Evolutionary conservation across 805 yeast genomes (phyloP), one percentile per base, ranked within the genome.

Genomic region (Yamadazyma takamatsuzukensis): DNA sequence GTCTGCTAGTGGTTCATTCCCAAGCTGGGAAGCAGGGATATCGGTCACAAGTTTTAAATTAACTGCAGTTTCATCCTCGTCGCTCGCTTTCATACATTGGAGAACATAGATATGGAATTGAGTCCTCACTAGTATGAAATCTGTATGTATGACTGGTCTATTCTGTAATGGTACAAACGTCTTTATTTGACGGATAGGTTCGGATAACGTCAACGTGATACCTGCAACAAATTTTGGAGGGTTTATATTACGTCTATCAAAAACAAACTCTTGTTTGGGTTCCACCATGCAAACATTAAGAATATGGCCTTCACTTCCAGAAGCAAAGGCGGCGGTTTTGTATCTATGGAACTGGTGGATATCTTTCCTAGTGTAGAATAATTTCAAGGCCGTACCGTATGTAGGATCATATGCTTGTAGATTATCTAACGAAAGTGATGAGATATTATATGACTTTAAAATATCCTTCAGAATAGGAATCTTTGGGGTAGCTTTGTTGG

Each of bases 101-200:
- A 72, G 34, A 2, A 70, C 40, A 30, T 52, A 53, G 8, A 70
- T 39, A 15, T 53, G 54, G 6, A 44, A 40, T 7, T 50, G 50
- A 0, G 76, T 68, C 25, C 77, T 49, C 1, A 71, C 59, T 1
- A 66, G 48, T n/a, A 42, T n/a, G 16, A 25, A 32, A 13, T 30
- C 40, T 25, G 56, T 53, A 7, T 64, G 45, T 5, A 39, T 30
- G 15, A 49, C 45, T 3, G 49, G 49, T 14, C 47, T 41, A 5
- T 38, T 22, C 4, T 51, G 31, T 1, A 56, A n/a, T n/a, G 40
- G 1, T 53, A 25, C 9, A 6, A 64, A 54, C 3, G 66, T 44
- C 24, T 56, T 55, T 4, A 74, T 60, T 32, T 64, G 71, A 29
- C 59, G 61, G 6, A 74, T 70, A 2, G 63, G 51, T 3, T 69